phyloP scores from a whole-genome alignment of 257 asterid genomes.

The Gynochthodes officinalis region DNA sequence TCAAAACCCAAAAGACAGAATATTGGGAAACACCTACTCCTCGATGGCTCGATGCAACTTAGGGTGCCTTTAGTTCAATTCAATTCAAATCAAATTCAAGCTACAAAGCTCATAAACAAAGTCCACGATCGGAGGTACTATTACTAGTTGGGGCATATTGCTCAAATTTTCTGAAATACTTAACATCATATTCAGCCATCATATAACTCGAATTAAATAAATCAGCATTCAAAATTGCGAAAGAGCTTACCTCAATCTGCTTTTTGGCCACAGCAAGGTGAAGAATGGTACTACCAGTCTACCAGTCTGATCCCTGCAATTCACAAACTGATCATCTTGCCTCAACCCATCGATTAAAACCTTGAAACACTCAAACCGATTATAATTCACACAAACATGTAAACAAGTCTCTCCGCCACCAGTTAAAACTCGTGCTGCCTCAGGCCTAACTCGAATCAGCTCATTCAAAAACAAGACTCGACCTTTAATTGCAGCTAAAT shows the following conservation, averaged over 20 bases:
- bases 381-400: too few species aligned
- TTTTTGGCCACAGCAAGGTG: too few species aligned
- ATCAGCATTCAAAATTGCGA: not conserved
- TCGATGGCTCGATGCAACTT: not conserved
- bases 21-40: not conserved
- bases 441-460: not conserved
- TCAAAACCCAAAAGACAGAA: too few species aligned
- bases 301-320: constrained; percentile 31
- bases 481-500: constrained; percentile 34
- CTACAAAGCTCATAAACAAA: not conserved
- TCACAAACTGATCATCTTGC: constrained; percentile 26
- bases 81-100: not conserved
- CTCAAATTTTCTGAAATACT: too few species aligned
- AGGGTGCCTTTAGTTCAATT: too few species aligned
- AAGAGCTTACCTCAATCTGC: constrained; percentile 26
- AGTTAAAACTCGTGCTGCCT: constrained; percentile 11
- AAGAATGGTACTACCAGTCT: constrained; percentile 30
- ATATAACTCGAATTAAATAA: not conserved
- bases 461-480: constrained; percentile 15
- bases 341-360: constrained; percentile 13
- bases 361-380: constrained; percentile 32
- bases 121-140: not conserved
- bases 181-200: too few species aligned
- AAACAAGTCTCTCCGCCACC: constrained; percentile 28
- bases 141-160: too few species aligned